These are phyloP conservation scores for Penicillium ochrochloron DNA, from an alignment of 495 filamentous ascomycete species.

Conservation along the genomic window DNA sequence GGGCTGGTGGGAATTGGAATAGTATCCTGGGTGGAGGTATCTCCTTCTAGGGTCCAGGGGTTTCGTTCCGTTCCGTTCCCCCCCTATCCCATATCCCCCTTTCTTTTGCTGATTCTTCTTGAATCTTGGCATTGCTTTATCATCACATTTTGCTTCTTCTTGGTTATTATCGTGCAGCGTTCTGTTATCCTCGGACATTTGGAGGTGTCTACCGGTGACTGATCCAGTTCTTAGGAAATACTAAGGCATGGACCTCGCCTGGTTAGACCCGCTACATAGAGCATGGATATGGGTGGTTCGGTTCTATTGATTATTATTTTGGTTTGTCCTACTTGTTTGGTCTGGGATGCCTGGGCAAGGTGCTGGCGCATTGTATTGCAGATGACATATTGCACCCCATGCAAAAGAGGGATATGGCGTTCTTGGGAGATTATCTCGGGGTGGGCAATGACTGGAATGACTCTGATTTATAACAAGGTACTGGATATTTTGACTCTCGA, in stretches of 20 bases:
- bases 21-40: constrained; percentile 48
- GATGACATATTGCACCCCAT: constrained; percentile 1
- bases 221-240: neutral
- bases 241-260: neutral
- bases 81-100: neutral
- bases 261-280: constrained; percentile 24
- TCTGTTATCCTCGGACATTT: constrained; percentile 19
- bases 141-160: neutral
- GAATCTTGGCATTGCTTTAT: neutral
- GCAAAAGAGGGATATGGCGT: constrained; percentile 18
- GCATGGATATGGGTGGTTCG: constrained; percentile 21
- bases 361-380: neutral
- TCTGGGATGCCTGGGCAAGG: neutral
- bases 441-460: constrained; percentile 13
- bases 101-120: neutral
- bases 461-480: neutral
- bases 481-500: neutral
- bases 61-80: neutral
- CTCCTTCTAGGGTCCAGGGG: constrained; percentile 29
- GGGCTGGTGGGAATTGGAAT: constrained; percentile 53
- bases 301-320: neutral
- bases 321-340: neutral
- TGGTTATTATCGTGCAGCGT: constrained; percentile 26
- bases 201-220: neutral
- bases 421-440: constrained; percentile 3